These are phyloP conservation scores for Yamadazyma ubonensis DNA, from an alignment of 805 yeast genomes.

Conservation along the genomic window DNA sequence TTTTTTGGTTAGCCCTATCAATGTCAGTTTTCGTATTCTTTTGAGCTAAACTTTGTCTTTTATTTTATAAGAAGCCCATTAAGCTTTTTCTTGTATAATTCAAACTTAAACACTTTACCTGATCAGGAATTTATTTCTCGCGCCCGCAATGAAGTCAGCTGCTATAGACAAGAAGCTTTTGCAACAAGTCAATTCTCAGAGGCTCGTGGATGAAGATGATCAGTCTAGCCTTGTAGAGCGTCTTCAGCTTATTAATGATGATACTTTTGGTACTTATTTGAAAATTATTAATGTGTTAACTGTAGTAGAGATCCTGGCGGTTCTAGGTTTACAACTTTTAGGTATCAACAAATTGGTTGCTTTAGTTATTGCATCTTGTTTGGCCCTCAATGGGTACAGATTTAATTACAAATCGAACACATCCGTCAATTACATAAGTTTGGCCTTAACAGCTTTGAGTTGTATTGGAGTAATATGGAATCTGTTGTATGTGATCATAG, in stretches of 20 bases:
- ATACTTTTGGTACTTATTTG: conserved; percentile 2
- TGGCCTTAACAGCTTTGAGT: background rate
- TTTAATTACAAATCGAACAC: background rate
- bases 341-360: background rate
- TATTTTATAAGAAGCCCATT: too few species aligned
- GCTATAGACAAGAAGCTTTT: conserved; percentile 7
- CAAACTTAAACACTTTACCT: too few species aligned
- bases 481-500: conserved; percentile 2
- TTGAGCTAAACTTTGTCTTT: too few species aligned
- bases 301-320: conserved; percentile 6
- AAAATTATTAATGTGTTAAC: conserved; percentile 2
- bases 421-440: background rate
- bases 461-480: background rate
- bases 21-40: too few species aligned
- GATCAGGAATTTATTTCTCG: too few species aligned
- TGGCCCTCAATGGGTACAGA: background rate
- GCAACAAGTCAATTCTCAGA: conserved; percentile 9
- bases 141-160: conserved; percentile 3
- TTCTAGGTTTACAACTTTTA: background rate
- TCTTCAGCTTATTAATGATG: conserved; percentile 3
- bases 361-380: background rate
- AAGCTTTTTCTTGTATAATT: too few species aligned
- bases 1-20: too few species aligned
- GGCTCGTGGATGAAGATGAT: conserved; percentile 9
- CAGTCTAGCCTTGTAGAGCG: conserved; percentile 4